Evolutionary conservation across 371 early-diverging fungal genomes (phyloP), one percentile per base, ranked within the genome.

Genomic region (Syncephalastrum sp.): DNA sequence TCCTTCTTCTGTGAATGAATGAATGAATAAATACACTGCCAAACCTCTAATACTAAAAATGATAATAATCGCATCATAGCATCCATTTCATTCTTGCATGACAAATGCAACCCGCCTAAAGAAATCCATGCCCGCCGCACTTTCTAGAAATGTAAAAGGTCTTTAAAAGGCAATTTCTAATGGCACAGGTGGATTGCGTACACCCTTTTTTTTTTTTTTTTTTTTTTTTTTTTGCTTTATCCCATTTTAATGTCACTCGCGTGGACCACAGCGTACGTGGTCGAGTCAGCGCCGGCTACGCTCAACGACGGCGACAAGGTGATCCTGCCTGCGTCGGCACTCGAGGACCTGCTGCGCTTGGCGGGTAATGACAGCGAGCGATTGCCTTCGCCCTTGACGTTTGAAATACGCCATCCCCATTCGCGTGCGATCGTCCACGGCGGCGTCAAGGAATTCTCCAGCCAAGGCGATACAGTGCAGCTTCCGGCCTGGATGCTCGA

Each of bases 381-480:
- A 17, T 69, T 84, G 6, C 85, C 89, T 4, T 87, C 86, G 15
- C 91, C 91, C 3, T 61, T 89, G 38, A 88, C 86, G 10, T 88
- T 91, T 63, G 81, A 85, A 43, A 65, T 85, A 56, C 71, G 75
- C 47, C 82, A 82, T 63, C 80, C 76, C n/a, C 65, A 67, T 17
- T 71, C 70, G 27, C 66, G 63, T 15, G 63, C 51, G 42, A 60
- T 67, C 49, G 75, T 82, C 43, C 81, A 85, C 56, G 85, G 85
- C 42, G 88, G 90, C n/a, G 94, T 93, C 49, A 81, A 86, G 38
- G 92, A 92, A 62, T 93, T 93, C 61, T 86, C 86, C 27, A 70
- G 82, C 3, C 73, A 71, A 21, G 75, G 68, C 3, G 56, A 64
- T 19, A 67, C 56, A 1, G 76, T 83, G 0, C 79, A 81, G 12